Base-by-base conservation (phyloP, 1,284 basidiomycete genomes). In the Trichosporon coremiiforme region DNA sequence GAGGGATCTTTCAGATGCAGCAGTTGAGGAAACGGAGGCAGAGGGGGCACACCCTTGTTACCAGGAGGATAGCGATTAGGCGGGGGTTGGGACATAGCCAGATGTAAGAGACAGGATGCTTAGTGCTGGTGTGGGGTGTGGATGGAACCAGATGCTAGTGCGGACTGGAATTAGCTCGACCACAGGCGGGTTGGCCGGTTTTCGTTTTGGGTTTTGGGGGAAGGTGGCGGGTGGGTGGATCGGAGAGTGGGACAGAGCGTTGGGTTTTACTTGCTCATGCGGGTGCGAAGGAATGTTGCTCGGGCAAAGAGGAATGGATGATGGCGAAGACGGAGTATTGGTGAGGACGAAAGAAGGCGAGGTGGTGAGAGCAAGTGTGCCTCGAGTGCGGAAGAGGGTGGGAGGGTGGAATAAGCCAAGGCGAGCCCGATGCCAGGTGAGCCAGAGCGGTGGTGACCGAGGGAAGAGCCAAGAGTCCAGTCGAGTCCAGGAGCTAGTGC, bases 21-120 rank as follows among this genome's bases (percentile, higher is more conserved):
- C 12, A 80, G 74, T 57, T 79, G 78, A 4, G 78, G 78, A 69
- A 80, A 79, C 0, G 78, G 77, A 0, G 78, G 79, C n/a, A 80
- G 62, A 8, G 74, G 76, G 2, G 75, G 72, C 2, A 75, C 74
- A 22, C 75, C 74, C 20, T 70, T 71, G n/a, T 71, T 72, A 5
- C 74, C 50, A 1, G 74, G 71, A 9, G 76, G 75, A 57, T 77
- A 80, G 5, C 70, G 75, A n/a, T 76, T 66, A n/a, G 74, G 71
- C 10, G 78, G 79, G 41, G 75, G 74, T 38, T 74, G 72, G 1
- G 78, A 75, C 77, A 79, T 80, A 47, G 68, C 69, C 68, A 31
- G 68, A 55, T 25, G 29, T 60, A 31, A 13, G 57, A 33, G 22
- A 29, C 22, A 15, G 22, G 22, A 25, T 25, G 53, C 31, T 22